Evolutionary conservation across 345 rosid species (phyloP).

Genomic region (Pistacia integerrima): DNA sequence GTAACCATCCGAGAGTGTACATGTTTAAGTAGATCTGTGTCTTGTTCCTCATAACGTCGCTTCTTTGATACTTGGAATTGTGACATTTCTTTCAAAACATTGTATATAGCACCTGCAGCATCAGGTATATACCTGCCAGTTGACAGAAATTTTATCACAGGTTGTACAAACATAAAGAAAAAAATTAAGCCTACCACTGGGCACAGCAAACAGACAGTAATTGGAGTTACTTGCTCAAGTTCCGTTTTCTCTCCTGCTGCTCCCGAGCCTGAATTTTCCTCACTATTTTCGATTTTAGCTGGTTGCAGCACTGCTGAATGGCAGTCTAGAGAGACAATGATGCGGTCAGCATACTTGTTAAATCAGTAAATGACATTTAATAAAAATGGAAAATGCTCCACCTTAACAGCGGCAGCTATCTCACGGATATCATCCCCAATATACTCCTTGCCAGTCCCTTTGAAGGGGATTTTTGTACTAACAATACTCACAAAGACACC

Average conservation of each 20-base stretch:
- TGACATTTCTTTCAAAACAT: constrained; percentile 76
- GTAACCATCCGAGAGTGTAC: constrained; percentile 66
- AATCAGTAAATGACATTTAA: neutral
- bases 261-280: constrained; percentile 87
- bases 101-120: constrained; percentile 76
- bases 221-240: constrained; percentile 69
- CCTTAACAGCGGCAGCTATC: constrained; percentile 95
- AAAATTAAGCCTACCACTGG: neutral
- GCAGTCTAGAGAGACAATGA: constrained; percentile 60
- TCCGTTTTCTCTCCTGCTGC: constrained; percentile 89
- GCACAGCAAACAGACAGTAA: neutral
- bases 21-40: constrained; percentile 54
- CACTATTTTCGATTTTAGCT: constrained; percentile 83
- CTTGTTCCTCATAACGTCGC: constrained; percentile 54
- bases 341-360: constrained; percentile 22
- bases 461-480: constrained; percentile 96
- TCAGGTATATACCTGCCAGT: constrained; percentile 81
- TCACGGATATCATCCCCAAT: constrained; percentile 95
- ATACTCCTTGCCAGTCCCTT: constrained; percentile 96
- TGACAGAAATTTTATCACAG: neutral
- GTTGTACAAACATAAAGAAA: neutral
- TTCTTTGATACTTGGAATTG: constrained; percentile 52
- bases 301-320: constrained; percentile 93
- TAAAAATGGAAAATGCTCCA: constrained; percentile 22
- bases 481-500: constrained; percentile 96